Base-by-base conservation (phyloP, 768 basidiomycete genomes). In the Tulasnella sp. region DNA sequence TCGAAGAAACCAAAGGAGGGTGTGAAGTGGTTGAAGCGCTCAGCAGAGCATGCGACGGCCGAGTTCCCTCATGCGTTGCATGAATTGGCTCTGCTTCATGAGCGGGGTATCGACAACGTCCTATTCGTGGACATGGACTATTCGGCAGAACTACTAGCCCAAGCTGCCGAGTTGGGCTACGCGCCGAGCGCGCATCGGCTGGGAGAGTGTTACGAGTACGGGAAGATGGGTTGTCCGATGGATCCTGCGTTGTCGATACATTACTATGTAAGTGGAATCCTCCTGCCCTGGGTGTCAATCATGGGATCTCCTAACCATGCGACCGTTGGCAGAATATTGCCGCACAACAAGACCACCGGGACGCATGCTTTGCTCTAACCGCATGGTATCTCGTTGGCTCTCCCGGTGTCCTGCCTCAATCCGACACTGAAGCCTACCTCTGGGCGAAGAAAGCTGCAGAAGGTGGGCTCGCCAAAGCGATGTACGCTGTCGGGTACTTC, bases 331-430 rank as follows among this genome's bases (percentile, higher is more conserved):
- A 92, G 90, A 97, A 98, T 68, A 98, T 98, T 64, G 95, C 95
- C 29, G 96, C 96, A 2, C 95, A 97, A 68, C 94, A 97, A 73
- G 85, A 84, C 66, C 96, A 99, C 69, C 85, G 88, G 3, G 96
- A 98, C 67, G 93, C 95, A 0, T 98, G 95, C 70, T 98, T 98
- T 68, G 95, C 96, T 1, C 77, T 99, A 43, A 98, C 96, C 17
- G 94, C 96, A 5, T 99, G 95, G 95, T 99, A 99, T 69, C 85
- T 99, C 64, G 95, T 98, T 61, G 96, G 96, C 49, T 97, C 94
- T 8, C 90, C 94, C 0, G 95, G 96, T 23, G 92, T 99, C 1
- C 80, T 99, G 15, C 95, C 96, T 0, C 96, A 99, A 69, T 96
- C 93, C 0, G 96, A 99, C 69, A 98, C 95, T 0, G 96, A 99